Base-by-base conservation (phyloP, 2,329 filamentous ascomycete species). In the Curvularia eragrostidis region DNA sequence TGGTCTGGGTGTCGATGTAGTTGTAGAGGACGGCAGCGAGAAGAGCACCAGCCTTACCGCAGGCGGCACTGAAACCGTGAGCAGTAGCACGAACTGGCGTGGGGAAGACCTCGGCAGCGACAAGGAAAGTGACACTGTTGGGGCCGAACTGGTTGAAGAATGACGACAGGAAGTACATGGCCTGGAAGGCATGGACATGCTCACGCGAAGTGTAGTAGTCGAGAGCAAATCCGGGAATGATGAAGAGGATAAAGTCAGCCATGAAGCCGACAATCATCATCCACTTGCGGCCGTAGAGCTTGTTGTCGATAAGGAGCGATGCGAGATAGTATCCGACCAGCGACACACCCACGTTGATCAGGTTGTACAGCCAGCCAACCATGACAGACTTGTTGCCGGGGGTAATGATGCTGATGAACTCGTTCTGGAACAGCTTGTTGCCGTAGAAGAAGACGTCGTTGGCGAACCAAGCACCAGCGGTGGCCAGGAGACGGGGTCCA, bases 81-180 rank as follows among this genome's bases (percentile, higher is more conserved):
- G 94, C 94, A 18, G 91, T 93, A 66, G 94, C 94, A 70, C 94
- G 93, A 67, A 98, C 88, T 9, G 93, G 91, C 0, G 93, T 97
- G 9, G 94, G 94, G 84, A 91, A 98, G n/a, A 97, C 92, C 77
- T 98, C 94, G 42, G 92, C 94, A 42, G 94, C 94, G 34, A 96
- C 91, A 66, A 98, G 86, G 90, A 98, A 98, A 62, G 93, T 97
- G 71, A 97, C 93, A 46, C 88, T 89, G 85, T 98, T 98, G 78
- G 94, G 94, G 12, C 94, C 94, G 73, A 98, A 98, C 77, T 98
- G 94, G 85, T 97, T 97, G 88, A 98, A 98, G 84, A 98, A 98
- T 23, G 91, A 96, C 7, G 92, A 96, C 68, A 98, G 78, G 81
- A 97, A 97, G 85, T 97, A 97, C 92, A 98, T 97, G 74, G 93